Base-by-base conservation (phyloP, 345 rosid species). In the Eucalyptus erythrocorys region DNA sequence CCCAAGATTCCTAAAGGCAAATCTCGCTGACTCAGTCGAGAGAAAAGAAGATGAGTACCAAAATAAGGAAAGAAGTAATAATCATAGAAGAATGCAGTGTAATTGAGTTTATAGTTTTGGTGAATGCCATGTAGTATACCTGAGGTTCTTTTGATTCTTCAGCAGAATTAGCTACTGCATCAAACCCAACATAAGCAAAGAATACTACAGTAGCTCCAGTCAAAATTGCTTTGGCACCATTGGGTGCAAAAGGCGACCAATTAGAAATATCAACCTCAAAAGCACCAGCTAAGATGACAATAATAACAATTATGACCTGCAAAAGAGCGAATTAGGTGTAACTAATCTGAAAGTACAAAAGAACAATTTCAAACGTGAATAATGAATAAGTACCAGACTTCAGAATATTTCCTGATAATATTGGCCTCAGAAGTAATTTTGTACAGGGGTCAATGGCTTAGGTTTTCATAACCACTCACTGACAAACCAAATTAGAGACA, bases 171-270 rank as follows among this genome's bases (percentile, higher is more conserved):
- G 99, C 98, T 89, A 97, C 99, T 9, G 97, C 99, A 92, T 98
- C 99, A 93, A 97, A 98, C 86, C 99, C 99, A 92, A 97, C 98
- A 88, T 98, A 98, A 43, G 99, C 96, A 90, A 98, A 98, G 95
- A 98, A 97, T 16, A 95, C 99, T 22, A 96, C 98, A 86, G 98
- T 96, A 90, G 99, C 97, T 87, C 99, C 99, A 47, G 97, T 97
- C 45, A 98, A 92, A 85, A 98, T 87, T 66, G 95, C 94, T 93
- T 95, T 94, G 85, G 94, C 88, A 82, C 99, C 99, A 89, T 94
- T 93, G 32, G 99, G 99, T 32, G 96, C 97, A 93, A 97, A 97
- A 89, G 99, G 99, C 12, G 99, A 92, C 99, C 98, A 96, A 91
- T 98, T 98, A 43, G 94, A 92, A 87, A 94, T 94, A 92, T 97